phyloP scores from a whole-genome alignment of 257 asterid genomes.

The Lycium barbarum region DNA sequence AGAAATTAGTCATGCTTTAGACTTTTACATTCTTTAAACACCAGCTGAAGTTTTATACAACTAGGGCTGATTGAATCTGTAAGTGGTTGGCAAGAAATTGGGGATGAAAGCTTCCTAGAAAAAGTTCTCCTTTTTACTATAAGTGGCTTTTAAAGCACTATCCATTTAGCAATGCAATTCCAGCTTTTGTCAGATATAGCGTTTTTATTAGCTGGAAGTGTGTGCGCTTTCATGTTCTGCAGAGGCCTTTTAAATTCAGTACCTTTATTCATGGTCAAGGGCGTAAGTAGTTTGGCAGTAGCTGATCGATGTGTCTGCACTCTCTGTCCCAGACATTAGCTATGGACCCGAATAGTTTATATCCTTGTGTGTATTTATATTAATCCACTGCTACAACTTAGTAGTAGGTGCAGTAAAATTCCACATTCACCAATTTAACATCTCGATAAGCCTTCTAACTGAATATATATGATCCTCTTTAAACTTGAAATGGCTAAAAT shows the following conservation, averaged over 20 bases:
- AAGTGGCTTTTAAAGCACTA: constrained; percentile 3
- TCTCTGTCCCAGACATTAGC: background rate
- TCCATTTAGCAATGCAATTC: background rate
- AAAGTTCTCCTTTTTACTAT: background rate
- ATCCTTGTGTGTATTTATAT: background rate
- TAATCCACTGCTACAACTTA: constrained; percentile 3
- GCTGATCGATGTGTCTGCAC: background rate
- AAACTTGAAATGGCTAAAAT: background rate
- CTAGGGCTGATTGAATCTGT: background rate
- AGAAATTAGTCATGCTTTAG: background rate
- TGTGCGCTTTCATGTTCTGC: background rate
- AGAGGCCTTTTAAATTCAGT: background rate
- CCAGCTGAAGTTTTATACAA: background rate
- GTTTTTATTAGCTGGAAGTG: background rate
- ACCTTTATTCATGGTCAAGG: background rate
- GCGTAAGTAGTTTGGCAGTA: background rate
- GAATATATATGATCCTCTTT: background rate
- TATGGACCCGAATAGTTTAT: background rate
- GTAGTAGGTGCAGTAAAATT: background rate
- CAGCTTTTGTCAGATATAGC: background rate
- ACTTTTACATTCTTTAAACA: background rate
- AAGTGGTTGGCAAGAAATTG: background rate
- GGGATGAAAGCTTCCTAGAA: background rate
- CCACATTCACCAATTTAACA: background rate
- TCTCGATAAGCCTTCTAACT: background rate